phyloP scores from a whole-genome alignment of 2,329 filamentous ascomycete species.

The Lanzia echinophila region DNA sequence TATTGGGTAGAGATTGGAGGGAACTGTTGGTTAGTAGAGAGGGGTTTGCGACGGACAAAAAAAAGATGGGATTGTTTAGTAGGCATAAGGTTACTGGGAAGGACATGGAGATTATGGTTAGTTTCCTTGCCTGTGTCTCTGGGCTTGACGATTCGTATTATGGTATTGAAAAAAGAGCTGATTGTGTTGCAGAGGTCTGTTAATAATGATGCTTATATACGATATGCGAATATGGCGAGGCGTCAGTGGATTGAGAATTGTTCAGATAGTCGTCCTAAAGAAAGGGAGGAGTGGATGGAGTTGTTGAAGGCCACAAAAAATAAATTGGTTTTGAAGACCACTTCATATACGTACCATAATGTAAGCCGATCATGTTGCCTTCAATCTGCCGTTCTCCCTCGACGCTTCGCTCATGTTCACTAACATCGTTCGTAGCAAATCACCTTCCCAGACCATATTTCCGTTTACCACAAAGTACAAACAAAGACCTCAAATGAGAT shows the following conservation, averaged over 20 bases:
- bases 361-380: too few relatives aligned
- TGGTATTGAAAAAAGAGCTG: background rate
- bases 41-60: conserved; percentile 61
- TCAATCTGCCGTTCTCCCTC: too few relatives aligned
- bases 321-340: conserved; percentile 73
- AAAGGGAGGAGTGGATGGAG: conserved; percentile 59
- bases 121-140: conserved; percentile 21
- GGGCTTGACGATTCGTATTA: background rate
- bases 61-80: conserved; percentile 47
- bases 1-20: conserved; percentile 61
- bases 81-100: conserved; percentile 71
- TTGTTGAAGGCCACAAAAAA: conserved; percentile 59
- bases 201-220: conserved; percentile 79
- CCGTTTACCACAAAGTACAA: conserved; percentile 73
- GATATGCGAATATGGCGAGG: conserved; percentile 75
- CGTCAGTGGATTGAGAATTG: conserved; percentile 73
- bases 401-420: background rate
- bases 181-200: conserved; percentile 57
- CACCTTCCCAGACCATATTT: conserved; percentile 74
- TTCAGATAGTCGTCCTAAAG: conserved; percentile 53
- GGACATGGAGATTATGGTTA: conserved; percentile 66
- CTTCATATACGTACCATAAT: conserved; percentile 36
- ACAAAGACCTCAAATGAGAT: conserved; percentile 6
- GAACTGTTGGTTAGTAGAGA: conserved; percentile 66
- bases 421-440: conserved; percentile 49